phyloP scores from a whole-genome alignment of 2,329 filamentous ascomycete genomes.

The Tetracladium maxilliforme region DNA sequence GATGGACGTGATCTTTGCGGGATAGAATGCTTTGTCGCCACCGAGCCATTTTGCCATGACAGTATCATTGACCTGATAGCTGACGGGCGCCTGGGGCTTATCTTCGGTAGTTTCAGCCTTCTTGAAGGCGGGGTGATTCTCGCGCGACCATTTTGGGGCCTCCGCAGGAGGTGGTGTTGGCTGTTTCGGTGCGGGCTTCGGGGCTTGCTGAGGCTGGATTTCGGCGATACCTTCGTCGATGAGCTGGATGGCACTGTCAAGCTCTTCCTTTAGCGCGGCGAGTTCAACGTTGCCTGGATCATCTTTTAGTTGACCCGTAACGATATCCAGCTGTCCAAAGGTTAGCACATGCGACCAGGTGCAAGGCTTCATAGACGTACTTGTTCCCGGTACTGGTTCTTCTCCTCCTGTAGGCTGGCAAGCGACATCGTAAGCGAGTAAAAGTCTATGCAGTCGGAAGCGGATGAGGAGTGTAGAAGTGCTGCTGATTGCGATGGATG shows the following conservation, averaged over 20 bases:
- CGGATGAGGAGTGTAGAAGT: too few species aligned
- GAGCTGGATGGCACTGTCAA: slow-evolving; percentile 67
- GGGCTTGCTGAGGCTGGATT: slow-evolving; percentile 43
- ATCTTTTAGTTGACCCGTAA: too few species aligned
- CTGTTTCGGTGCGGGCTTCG: slow-evolving; percentile 19
- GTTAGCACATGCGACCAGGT: too few species aligned
- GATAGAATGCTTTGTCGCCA: slow-evolving; percentile 82
- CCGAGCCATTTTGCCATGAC: slow-evolving; percentile 85
- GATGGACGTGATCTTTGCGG: slow-evolving; percentile 82
- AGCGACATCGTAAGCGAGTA: too few species aligned
- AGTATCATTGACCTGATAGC: slow-evolving; percentile 76
- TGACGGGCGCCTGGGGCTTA: slow-evolving; percentile 31
- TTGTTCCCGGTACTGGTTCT: too few species aligned
- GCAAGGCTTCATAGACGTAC: too few species aligned
- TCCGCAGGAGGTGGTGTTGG: slow-evolving; percentile 36
- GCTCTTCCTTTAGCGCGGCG: slow-evolving; percentile 61
- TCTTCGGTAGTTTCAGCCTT: slow-evolving; percentile 36
- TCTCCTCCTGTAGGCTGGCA: too few species aligned
- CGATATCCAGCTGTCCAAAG: too few species aligned
- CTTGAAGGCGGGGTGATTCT: slow-evolving; percentile 67
- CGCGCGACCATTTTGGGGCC: slow-evolving; percentile 66
- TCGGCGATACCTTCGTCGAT: slow-evolving; percentile 72
- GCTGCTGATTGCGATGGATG: too few species aligned
- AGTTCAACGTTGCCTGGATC: slow-evolving; percentile 72
- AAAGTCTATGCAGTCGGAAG: too few species aligned